Conservation (phyloP, 805 yeast species). For the Priceomyces castillae region DNA sequence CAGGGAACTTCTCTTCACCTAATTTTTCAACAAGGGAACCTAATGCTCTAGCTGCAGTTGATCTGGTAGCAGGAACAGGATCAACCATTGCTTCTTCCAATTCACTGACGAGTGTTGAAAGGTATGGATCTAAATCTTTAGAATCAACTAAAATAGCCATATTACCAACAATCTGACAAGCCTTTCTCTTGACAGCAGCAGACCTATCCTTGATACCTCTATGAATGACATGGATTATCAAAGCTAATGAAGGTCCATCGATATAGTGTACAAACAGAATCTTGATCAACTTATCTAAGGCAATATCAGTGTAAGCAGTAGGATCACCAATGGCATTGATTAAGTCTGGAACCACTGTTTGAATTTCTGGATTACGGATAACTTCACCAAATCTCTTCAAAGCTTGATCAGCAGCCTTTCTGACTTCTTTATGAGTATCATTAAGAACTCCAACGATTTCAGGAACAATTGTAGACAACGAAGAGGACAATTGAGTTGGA, state of each 20-base stretch:
- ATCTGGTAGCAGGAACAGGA: conserved; percentile 95
- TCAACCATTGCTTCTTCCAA: conserved; percentile 95
- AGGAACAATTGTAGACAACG: conserved; percentile 88
- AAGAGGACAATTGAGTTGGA: conserved; percentile 88
- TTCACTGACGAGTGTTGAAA: conserved; percentile 72
- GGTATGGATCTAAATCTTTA: conserved; percentile 79
- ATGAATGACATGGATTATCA: conserved; percentile 90
- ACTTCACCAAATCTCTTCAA: conserved; percentile 94
- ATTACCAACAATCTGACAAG: conserved; percentile 97
- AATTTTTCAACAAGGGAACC: conserved; percentile 95
- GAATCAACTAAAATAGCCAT: conserved; percentile 95
- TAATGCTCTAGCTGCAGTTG: conserved; percentile 95
- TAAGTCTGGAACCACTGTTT: conserved; percentile 79
- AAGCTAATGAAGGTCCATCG: conserved; percentile 96
- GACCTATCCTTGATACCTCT: conserved; percentile 94
- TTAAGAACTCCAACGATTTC: conserved; percentile 93
- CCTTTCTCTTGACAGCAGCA: conserved; percentile 87
- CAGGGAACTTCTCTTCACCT: conserved; percentile 96
- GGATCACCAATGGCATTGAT: conserved; percentile 96
- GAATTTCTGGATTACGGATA: conserved; percentile 95
- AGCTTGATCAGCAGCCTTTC: conserved; percentile 90
- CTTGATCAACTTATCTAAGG: conserved; percentile 77
- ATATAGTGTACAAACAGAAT: conserved; percentile 97
- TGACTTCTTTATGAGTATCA: conserved; percentile 94
- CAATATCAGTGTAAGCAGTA: conserved; percentile 81